Conservation (phyloP, 805 yeast genomes). For the Ascoidea asiatica region DNA sequence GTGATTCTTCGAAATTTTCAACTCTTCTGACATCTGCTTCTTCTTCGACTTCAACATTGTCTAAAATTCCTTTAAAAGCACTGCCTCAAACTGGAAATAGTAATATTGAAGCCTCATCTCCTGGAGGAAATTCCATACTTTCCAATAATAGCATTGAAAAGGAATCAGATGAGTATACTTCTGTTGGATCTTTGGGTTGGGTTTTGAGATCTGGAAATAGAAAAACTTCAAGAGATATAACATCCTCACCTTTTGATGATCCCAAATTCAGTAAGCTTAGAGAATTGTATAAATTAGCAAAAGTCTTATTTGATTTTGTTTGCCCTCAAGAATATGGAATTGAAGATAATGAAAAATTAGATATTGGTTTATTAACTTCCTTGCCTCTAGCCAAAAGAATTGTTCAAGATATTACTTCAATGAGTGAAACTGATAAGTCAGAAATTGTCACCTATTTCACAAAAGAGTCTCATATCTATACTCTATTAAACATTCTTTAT, state of each 20-base stretch:
- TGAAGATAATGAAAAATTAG: conserved; percentile 87
- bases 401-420: conserved; percentile 62
- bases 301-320: conserved; percentile 89
- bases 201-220: conserved; percentile 33
- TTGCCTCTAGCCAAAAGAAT: conserved; percentile 88
- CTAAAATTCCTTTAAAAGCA: conserved; percentile 1
- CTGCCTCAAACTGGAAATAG: no score
- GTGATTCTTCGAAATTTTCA: conserved; percentile 16
- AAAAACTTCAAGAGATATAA: conserved; percentile 14
- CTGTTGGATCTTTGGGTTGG: conserved; percentile 65
- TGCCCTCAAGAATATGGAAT: conserved; percentile 99
- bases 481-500: conserved; percentile 77
- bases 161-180: conserved; percentile 1
- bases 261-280: conserved; percentile 68
- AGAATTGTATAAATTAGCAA: conserved; percentile 80
- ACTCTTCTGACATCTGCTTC: conserved; percentile 5
- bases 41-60: conserved; percentile 15
- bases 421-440: conserved; percentile 68
- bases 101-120: neutral
- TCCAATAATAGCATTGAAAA: neutral
- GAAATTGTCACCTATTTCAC: conserved; percentile 87
- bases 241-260: conserved; percentile 52
- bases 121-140: neutral
- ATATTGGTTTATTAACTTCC: conserved; percentile 88
- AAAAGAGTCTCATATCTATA: conserved; percentile 93